Conservation (phyloP, 495 filamentous ascomycete species). For the Chlorociboria aeruginascens region DNA sequence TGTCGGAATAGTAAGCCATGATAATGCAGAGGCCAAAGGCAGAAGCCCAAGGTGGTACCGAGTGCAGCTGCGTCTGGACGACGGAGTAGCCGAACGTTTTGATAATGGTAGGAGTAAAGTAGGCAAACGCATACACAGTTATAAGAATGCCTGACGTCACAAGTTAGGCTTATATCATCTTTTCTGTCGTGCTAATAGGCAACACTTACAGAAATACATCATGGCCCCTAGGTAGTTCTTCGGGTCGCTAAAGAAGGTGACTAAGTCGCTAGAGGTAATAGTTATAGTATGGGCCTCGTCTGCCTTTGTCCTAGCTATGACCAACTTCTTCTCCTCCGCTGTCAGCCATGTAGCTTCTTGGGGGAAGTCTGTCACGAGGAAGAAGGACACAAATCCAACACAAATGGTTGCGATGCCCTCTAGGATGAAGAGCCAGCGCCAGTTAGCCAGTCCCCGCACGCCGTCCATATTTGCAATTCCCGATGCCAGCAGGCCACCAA, state of each 20-base stretch:
- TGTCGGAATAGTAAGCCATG: too few species aligned
- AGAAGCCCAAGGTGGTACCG: slow-evolving; percentile 58
- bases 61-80: slow-evolving; percentile 50
- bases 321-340: slow-evolving; percentile 25
- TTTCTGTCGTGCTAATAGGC: slow-evolving; percentile 50
- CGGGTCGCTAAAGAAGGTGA: slow-evolving; percentile 12
- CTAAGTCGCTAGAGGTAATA: too few species aligned
- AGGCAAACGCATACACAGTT: slow-evolving; percentile 51
- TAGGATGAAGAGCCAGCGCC: slow-evolving; percentile 58
- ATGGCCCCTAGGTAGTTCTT: slow-evolving; percentile 52
- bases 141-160: slow-evolving; percentile 38
- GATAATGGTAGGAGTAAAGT: slow-evolving; percentile 62
- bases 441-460: slow-evolving; percentile 34
- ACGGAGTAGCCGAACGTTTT: slow-evolving; percentile 49
- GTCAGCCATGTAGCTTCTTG: too few species aligned
- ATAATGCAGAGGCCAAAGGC: too few species aligned
- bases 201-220: slow-evolving; percentile 53
- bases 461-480: slow-evolving; percentile 49
- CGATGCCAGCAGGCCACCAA: slow-evolving; percentile 46
- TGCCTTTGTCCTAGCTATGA: slow-evolving; percentile 35
- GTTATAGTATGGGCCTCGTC: slow-evolving; percentile 37
- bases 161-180: slow-evolving; percentile 45
- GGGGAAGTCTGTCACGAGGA: slow-evolving; percentile 45
- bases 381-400: slow-evolving; percentile 31
- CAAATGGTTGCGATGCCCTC: slow-evolving; percentile 34